These are phyloP conservation scores for Alternaria arbusti DNA, from an alignment of 2,329 filamentous ascomycete genomes.

Conservation along the genomic window DNA sequence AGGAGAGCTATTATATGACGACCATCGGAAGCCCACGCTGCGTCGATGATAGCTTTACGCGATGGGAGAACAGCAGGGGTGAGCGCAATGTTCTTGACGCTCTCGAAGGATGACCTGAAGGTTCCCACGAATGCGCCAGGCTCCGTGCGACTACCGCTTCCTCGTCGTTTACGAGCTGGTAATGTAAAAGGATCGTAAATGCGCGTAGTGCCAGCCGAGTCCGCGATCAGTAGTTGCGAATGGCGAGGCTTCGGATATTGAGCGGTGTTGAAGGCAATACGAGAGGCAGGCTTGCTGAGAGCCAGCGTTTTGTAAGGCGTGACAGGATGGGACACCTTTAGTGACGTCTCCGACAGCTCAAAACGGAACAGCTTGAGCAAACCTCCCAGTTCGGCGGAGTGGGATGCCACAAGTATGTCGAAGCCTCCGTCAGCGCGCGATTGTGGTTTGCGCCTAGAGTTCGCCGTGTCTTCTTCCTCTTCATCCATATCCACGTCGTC, in stretches of 20 bases:
- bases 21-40: constrained; percentile 56
- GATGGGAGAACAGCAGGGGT: constrained; percentile 41
- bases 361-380: constrained; percentile 52
- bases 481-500: constrained; percentile 48
- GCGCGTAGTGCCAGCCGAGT: constrained; percentile 62
- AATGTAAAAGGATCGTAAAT: constrained; percentile 62
- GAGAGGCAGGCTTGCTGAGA: constrained; percentile 58
- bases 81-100: constrained; percentile 29
- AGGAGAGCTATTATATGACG: constrained; percentile 55
- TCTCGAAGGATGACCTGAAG: constrained; percentile 44
- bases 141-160: constrained; percentile 22
- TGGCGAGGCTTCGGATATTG: constrained; percentile 60
- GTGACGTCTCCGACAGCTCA: constrained; percentile 42
- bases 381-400: constrained; percentile 49
- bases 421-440: constrained; percentile 36
- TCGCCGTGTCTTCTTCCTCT: constrained; percentile 27
- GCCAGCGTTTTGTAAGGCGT: constrained; percentile 56
- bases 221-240: constrained; percentile 62
- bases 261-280: constrained; percentile 61
- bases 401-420: constrained; percentile 51
- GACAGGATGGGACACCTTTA: constrained; percentile 47
- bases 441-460: constrained; percentile 24
- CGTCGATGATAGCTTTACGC: constrained; percentile 58
- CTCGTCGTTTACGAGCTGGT: constrained; percentile 26
- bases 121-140: constrained; percentile 39